Evolutionary conservation across 2,329 filamentous ascomycete genomes (phyloP).

Genomic region (Botrytis squamosa): DNA sequence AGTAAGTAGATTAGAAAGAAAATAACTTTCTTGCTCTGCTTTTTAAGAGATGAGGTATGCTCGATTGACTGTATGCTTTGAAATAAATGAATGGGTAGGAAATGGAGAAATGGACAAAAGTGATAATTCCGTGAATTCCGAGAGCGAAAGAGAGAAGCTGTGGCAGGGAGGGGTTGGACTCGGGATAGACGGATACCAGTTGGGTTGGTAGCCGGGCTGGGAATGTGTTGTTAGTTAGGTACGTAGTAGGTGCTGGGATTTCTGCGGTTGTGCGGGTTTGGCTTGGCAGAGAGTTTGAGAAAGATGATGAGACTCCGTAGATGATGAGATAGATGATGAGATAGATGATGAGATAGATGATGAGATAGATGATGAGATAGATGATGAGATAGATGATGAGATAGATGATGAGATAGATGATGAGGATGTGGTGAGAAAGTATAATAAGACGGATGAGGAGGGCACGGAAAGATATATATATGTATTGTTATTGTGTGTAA

Average conservation of each 20-base stretch:
- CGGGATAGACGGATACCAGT: neutral
- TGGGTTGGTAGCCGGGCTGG: neutral
- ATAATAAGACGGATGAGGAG: neutral
- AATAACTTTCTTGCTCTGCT: neutral
- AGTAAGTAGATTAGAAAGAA: neutral
- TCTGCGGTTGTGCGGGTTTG: neutral
- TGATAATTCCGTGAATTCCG: conserved; percentile 1
- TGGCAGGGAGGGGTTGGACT: neutral
- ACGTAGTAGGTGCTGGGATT: neutral
- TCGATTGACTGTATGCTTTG: neutral
- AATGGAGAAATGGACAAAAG: neutral
- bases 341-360: too few relatives aligned
- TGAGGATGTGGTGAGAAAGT: neutral
- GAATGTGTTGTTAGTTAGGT: neutral
- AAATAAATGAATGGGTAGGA: neutral
- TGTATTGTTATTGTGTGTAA: neutral
- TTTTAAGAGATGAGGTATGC: neutral
- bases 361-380: neutral
- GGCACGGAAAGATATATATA: neutral
- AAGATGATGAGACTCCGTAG: neutral
- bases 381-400: neutral
- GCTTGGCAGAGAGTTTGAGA: neutral
- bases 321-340: too few relatives aligned
- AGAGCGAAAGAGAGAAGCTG: neutral
- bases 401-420: neutral